Percentiles rank a stretch among this genome's conserved stretches.
Evolutionary conservation across 2,329 filamentous ascomycete genomes (phyloP).

Genomic region (Fusarium dlaminii): DNA sequence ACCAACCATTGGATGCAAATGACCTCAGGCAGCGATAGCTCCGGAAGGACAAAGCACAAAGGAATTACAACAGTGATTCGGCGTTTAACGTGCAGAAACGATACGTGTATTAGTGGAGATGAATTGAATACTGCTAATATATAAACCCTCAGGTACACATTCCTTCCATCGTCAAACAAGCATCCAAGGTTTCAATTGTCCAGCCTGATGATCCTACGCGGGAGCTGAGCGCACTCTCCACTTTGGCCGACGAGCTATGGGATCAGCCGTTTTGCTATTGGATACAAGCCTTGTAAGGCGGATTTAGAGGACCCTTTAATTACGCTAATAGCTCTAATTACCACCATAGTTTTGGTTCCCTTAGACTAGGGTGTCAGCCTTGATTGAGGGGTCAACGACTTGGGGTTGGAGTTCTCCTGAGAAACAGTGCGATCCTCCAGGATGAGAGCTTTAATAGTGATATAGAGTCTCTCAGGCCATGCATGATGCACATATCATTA

Average conservation of each 20-base stretch:
- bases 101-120: neutral
- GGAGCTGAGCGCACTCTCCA: conserved; percentile 29
- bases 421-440: neutral
- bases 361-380: conserved; percentile 23
- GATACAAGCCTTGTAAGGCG: conserved; percentile 26
- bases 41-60: conserved; percentile 14
- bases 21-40: conserved; percentile 14
- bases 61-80: neutral
- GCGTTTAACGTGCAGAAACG: neutral
- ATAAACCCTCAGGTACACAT: conserved; percentile 2
- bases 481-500: neutral
- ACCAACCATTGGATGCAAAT: conserved; percentile 15
- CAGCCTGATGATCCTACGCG: conserved; percentile 12
- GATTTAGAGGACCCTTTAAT: conserved; percentile 33
- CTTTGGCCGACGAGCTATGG: conserved; percentile 19
- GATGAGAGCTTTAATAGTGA: neutral
- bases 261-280: conserved; percentile 10
- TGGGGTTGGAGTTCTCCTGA: neutral
- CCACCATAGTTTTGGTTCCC: conserved; percentile 7
- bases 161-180: conserved; percentile 17
- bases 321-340: conserved; percentile 29
- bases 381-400: conserved; percentile 13
- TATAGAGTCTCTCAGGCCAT: neutral
- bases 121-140: neutral
- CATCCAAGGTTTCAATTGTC: conserved; percentile 18